Evolutionary conservation across 371 early-diverging fungal species (phyloP), one percentile per base, ranked within the genome.

Genomic region (Amoeboaphelidium protococcarum): DNA sequence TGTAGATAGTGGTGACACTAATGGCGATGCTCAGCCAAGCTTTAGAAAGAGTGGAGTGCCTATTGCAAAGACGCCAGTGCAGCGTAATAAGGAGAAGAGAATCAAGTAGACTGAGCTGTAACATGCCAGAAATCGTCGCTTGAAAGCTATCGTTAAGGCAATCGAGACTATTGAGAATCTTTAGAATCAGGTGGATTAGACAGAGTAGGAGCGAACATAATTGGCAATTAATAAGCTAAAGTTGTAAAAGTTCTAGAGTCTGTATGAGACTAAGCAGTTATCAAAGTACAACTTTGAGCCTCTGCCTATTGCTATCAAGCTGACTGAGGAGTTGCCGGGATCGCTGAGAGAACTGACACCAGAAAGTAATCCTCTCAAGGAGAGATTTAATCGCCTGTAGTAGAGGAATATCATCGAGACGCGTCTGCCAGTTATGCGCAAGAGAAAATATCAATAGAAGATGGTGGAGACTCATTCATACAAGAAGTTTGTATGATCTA

Each of bases 321-420:
- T 72, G 16, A 60, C 64, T 12, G 74, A 79, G 31, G 74, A 75
- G 26, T 50, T 77, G 21, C 52, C 71, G 2, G 66, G 60, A 13
- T 64, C 73, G 3, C 56, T 79, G 27, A 57, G 69, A 22, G 52
- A 49, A 45, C 62, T 71, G 23, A 65, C 62, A 74, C 85, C 90
- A 19, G 88, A 89, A 66, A 82, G 87, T 45, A 86, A 75, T 50
- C 53, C 80, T 48, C 71, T 86, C 52, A 61, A 62, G 27, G 89
- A 89, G 53, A 67, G 79, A 37, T 86, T 80, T 66, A 60, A 61
- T 56, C 77, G 78, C 54, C 58, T 87, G 44, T 76, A 82, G 58
- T 71, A 82, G 55, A 77, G 89, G 52, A 78, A 78, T 52, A 58
- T 92, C 47, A 72, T 90, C 48, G 92, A 90, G 58, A 73, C 85